phyloP scores from a whole-genome alignment of 2,329 filamentous ascomycete species.

The Xylariaceae sp. region DNA sequence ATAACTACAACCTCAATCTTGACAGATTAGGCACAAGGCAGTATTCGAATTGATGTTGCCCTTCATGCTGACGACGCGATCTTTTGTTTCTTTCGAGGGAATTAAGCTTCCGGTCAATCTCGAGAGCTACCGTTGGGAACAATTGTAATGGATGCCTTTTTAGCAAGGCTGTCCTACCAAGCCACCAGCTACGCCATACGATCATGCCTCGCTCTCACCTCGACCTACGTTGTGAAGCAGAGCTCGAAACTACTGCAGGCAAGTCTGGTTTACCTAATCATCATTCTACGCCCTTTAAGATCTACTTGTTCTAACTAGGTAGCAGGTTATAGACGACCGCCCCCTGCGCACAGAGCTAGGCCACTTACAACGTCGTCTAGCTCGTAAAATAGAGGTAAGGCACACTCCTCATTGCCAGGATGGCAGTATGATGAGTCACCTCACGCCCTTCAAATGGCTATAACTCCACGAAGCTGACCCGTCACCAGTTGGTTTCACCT shows the following conservation, averaged over 20 bases:
- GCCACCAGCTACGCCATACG: constrained; percentile 90
- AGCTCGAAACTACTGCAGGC: constrained; percentile 69
- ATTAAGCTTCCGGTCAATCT: no score
- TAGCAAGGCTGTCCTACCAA: constrained; percentile 55
- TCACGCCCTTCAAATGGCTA: no score
- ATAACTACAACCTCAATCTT: no score
- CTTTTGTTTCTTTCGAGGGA: no score
- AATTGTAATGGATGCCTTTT: constrained; percentile 62
- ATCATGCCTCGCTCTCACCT: constrained; percentile 81
- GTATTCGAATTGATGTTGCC: no score
- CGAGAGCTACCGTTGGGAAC: no score
- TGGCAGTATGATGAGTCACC: no score
- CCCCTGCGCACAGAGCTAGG: constrained; percentile 65
- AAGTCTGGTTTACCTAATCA: constrained; percentile 1
- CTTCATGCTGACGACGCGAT: no score
- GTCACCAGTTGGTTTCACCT: constrained; percentile 25
- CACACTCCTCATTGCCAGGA: not conserved
- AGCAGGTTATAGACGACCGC: constrained; percentile 62
- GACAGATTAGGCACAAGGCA: no score
- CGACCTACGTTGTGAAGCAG: constrained; percentile 78
- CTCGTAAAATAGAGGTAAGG: constrained; percentile 77
- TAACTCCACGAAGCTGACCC: not conserved
- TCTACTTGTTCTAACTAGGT: not conserved
- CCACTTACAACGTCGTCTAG: constrained; percentile 66
- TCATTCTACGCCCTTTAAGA: not conserved